Evolutionary conservation across 116 monocot species (phyloP).

Genomic region (Zostera marina): DNA sequence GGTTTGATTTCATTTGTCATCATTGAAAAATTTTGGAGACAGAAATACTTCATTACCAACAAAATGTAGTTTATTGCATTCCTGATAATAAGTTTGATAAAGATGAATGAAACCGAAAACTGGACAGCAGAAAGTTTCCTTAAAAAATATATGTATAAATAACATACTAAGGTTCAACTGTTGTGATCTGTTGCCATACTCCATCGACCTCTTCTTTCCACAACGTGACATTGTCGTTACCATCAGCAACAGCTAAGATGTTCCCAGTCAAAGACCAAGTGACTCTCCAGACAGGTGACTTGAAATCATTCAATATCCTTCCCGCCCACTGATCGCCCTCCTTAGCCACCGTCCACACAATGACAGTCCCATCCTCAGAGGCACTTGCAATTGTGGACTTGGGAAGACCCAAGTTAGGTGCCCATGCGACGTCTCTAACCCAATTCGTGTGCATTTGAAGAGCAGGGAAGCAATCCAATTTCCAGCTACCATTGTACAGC

Average conservation of each 20-base stretch:
- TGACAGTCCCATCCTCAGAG: constrained; percentile 63
- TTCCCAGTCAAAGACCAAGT: constrained; percentile 58
- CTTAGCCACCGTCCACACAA: constrained; percentile 53
- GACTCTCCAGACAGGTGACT: constrained; percentile 59
- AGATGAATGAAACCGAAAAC: too few relatives aligned
- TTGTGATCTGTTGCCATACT: constrained; percentile 60
- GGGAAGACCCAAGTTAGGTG: constrained; percentile 58
- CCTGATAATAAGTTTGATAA: too few relatives aligned
- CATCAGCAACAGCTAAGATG: constrained; percentile 53
- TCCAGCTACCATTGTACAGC: constrained; percentile 51
- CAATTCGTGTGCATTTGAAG: constrained; percentile 56
- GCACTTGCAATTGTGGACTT: constrained; percentile 69
- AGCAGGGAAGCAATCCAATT: constrained; percentile 61
- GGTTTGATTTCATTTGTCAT: too few relatives aligned
- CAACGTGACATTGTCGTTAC: constrained; percentile 36
- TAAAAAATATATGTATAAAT: background rate
- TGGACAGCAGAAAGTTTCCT: too few relatives aligned
- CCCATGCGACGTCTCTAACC: constrained; percentile 79
- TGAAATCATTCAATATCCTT: constrained; percentile 39
- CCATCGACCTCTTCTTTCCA: constrained; percentile 71
- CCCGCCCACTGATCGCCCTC: constrained; percentile 72
- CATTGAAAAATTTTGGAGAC: too few relatives aligned
- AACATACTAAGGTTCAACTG: constrained; percentile 32
- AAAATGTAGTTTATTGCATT: too few relatives aligned
- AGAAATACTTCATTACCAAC: too few relatives aligned